Conservation (phyloP, 306 rosid genomes). For the Fragaria ananassa region DNA sequence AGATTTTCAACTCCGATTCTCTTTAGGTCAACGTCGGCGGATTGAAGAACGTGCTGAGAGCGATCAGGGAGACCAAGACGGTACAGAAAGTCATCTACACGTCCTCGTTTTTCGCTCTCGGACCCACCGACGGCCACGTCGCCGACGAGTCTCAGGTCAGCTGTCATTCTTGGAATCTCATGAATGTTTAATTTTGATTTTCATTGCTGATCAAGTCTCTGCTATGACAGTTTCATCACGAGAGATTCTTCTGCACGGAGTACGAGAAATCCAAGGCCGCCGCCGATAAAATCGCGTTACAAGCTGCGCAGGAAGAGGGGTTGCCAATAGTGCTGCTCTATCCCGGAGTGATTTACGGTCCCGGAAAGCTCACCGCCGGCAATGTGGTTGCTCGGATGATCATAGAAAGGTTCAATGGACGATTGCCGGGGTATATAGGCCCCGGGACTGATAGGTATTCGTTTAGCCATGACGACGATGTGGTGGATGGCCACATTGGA, state of each 20-base stretch:
- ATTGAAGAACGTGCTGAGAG: constrained; percentile 63
- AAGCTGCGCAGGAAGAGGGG: constrained; percentile 62
- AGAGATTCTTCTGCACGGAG: constrained; percentile 76
- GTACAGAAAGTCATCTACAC: constrained; percentile 73
- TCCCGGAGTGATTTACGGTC: constrained; percentile 89
- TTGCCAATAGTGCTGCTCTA: constrained; percentile 60
- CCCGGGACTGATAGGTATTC: constrained; percentile 60
- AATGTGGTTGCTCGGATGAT: constrained; percentile 64
- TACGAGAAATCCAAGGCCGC: constrained; percentile 79
- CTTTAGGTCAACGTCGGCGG: constrained; percentile 79
- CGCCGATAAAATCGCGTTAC: constrained; percentile 68
- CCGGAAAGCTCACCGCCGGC: constrained; percentile 87
- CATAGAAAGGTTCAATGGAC: constrained; percentile 70
- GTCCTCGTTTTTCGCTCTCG: constrained; percentile 84
- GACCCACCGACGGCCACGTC: constrained; percentile 63
- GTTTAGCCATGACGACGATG: constrained; percentile 83
- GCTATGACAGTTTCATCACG: constrained; percentile 53
- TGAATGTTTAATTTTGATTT: background rate
- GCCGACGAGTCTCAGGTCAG: constrained; percentile 68
- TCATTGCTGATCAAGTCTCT: background rate
- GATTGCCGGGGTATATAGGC: constrained; percentile 87
- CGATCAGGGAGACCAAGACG: constrained; percentile 59
- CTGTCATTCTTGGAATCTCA: too few species aligned
- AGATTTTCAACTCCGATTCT: background rate
- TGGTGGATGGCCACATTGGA: constrained; percentile 76